Conservation (phyloP, 805 yeast genomes). For the Candida nanaspora region DNA sequence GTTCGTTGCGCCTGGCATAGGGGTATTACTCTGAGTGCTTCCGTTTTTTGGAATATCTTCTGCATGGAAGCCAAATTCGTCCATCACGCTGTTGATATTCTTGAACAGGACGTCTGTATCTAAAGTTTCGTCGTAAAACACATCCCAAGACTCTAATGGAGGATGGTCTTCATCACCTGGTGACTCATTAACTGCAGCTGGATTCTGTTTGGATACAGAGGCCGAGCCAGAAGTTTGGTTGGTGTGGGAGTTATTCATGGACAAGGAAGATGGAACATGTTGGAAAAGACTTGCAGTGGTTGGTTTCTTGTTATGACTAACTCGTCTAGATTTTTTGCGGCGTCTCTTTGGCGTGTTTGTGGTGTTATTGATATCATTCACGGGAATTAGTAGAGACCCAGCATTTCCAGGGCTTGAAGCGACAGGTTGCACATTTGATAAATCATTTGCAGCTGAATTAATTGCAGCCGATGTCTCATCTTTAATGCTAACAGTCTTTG, state of each 20-base stretch:
- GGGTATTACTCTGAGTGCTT: neutral
- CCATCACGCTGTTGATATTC: conserved; percentile 85
- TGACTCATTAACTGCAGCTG: conserved; percentile 16
- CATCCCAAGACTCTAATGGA: conserved; percentile 34
- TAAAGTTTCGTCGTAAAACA: conserved; percentile 22
- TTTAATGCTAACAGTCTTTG: too few relatives aligned
- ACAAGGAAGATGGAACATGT: neutral
- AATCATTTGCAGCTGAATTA: neutral
- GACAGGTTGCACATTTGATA: too few relatives aligned
- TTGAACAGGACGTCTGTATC: conserved; percentile 60
- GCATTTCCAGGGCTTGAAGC: too few relatives aligned
- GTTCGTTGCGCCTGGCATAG: neutral
- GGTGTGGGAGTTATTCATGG: too few relatives aligned
- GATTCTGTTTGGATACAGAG: too few relatives aligned
- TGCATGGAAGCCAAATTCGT: conserved; percentile 84
- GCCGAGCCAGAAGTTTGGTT: too few relatives aligned
- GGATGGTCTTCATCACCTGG: conserved; percentile 25
- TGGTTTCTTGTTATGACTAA: neutral
- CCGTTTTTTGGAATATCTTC: conserved; percentile 7
- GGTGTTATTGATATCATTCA: neutral
- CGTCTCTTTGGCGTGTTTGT: neutral
- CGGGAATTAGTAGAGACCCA: neutral
- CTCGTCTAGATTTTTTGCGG: neutral
- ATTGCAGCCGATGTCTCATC: too few relatives aligned
- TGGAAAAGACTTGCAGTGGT: neutral